These are phyloP conservation scores for Paecilomyces dactylethromorphus DNA, from an alignment of 2,329 filamentous ascomycete genomes.

Conservation along the genomic window DNA sequence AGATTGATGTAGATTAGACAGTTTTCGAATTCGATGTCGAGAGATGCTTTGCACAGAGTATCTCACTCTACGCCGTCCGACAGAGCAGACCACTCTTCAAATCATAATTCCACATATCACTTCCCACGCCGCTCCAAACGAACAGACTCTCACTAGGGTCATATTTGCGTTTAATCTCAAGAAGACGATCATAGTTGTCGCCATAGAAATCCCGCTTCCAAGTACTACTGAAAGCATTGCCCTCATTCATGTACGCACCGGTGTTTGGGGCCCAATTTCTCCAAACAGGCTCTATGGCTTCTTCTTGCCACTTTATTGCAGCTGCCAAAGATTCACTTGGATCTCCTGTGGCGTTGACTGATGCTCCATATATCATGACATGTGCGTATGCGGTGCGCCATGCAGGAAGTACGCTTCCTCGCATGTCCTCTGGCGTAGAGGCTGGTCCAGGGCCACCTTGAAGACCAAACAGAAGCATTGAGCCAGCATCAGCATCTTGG, in stretches of 20 bases:
- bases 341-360: constrained; percentile 5
- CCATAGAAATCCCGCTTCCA: constrained; percentile 21
- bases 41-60: too few species aligned
- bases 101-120: constrained; percentile 16
- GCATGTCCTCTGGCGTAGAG: constrained; percentile 1
- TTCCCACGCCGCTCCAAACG: constrained; percentile 11
- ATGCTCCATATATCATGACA: constrained; percentile 18
- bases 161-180: constrained; percentile 19
- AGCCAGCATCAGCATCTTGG: constrained; percentile 14
- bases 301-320: constrained; percentile 7
- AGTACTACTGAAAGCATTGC: constrained; percentile 8
- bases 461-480: constrained; percentile 17
- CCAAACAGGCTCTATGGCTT: constrained; percentile 13
- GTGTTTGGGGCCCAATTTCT: constrained; percentile 16
- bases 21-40: too few species aligned
- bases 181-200: constrained; percentile 17
- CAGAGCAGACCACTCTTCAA: constrained; percentile 2
- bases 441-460: constrained; percentile 12
- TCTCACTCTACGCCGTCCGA: too few species aligned
- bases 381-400: constrained; percentile 30
- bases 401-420: constrained; percentile 16
- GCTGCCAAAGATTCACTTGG: not conserved
- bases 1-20: too few species aligned
- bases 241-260: constrained; percentile 21
- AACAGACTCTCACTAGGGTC: constrained; percentile 17